These are phyloP conservation scores for Microsporum audouinii DNA, from an alignment of 2,329 filamentous ascomycete genomes.

Conservation along the genomic window DNA sequence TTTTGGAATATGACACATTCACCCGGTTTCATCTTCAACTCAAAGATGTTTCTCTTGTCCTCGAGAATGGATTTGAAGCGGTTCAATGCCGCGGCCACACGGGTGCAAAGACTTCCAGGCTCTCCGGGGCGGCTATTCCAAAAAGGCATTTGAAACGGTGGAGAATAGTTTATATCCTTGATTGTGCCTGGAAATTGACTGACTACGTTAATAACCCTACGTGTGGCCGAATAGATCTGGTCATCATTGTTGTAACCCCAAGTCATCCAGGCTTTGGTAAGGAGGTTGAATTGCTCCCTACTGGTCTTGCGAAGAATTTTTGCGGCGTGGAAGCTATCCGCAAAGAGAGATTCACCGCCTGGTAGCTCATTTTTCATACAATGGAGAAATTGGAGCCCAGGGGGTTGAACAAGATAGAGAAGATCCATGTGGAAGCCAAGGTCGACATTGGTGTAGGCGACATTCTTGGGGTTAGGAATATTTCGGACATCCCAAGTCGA, in stretches of 20 bases:
- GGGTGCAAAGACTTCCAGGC: neutral
- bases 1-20: constrained; percentile 95
- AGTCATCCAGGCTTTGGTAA: constrained; percentile 38
- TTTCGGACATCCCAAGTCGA: constrained; percentile 79
- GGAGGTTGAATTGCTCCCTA: constrained; percentile 18
- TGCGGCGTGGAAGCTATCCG: constrained; percentile 58
- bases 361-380: constrained; percentile 68
- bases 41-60: constrained; percentile 47
- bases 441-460: constrained; percentile 73
- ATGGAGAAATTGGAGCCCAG: constrained; percentile 77
- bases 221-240: constrained; percentile 49
- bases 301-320: constrained; percentile 12
- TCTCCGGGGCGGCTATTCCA: neutral
- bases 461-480: constrained; percentile 74
- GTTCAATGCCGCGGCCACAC: constrained; percentile 34
- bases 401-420: constrained; percentile 69
- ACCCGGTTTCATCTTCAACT: constrained; percentile 64
- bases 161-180: constrained; percentile 55
- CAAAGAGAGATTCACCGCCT: constrained; percentile 79
- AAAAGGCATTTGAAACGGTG: constrained; percentile 55
- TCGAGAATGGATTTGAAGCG: constrained; percentile 54
- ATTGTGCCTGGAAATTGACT: constrained; percentile 16
- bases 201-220: constrained; percentile 43
- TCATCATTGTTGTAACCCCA: constrained; percentile 60
- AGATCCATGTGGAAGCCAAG: constrained; percentile 90